Evolutionary conservation across 768 basidiomycete genomes (phyloP).

Genomic region (Grammothele lineata): DNA sequence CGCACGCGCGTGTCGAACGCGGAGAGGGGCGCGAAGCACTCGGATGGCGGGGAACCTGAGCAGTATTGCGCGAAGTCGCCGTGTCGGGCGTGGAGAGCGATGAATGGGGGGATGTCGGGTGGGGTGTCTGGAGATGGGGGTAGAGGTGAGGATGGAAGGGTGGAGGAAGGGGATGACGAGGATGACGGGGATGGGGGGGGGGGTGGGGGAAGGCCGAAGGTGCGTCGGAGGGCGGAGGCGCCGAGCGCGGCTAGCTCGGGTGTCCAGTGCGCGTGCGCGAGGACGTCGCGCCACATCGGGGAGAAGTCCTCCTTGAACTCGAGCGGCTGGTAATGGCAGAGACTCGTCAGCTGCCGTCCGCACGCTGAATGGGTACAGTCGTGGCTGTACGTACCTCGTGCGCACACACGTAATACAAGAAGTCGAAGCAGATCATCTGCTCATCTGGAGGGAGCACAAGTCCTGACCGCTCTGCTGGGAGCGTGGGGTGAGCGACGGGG

Average conservation of each 20-base stretch:
- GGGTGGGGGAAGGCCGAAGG: constrained; percentile 21
- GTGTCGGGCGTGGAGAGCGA: constrained; percentile 32
- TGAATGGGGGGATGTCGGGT: constrained; percentile 24
- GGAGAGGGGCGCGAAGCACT: constrained; percentile 37
- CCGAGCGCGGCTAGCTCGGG: constrained; percentile 26
- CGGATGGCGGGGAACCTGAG: constrained; percentile 25
- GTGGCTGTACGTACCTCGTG: constrained; percentile 23
- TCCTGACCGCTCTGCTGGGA: constrained; percentile 26
- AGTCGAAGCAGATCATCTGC: constrained; percentile 37
- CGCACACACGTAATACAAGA: constrained; percentile 35
- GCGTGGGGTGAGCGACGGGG: constrained; percentile 19
- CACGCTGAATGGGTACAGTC: too few species aligned
- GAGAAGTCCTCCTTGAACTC: constrained; percentile 29
- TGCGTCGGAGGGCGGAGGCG: constrained; percentile 25
- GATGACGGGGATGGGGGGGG: constrained; percentile 7
- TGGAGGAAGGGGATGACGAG: constrained; percentile 28
- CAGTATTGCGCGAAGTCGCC: constrained; percentile 32
- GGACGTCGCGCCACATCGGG: constrained; percentile 34
- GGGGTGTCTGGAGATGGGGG: constrained; percentile 10
- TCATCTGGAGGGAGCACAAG: constrained; percentile 26
- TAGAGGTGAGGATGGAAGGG: constrained; percentile 22
- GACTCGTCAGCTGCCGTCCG: neutral
- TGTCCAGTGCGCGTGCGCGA: constrained; percentile 31
- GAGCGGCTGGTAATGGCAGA: constrained; percentile 16
- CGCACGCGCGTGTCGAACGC: constrained; percentile 29